phyloP scores from a whole-genome alignment of 176 grass and related monocot species.

The Metroxylon sagu region DNA sequence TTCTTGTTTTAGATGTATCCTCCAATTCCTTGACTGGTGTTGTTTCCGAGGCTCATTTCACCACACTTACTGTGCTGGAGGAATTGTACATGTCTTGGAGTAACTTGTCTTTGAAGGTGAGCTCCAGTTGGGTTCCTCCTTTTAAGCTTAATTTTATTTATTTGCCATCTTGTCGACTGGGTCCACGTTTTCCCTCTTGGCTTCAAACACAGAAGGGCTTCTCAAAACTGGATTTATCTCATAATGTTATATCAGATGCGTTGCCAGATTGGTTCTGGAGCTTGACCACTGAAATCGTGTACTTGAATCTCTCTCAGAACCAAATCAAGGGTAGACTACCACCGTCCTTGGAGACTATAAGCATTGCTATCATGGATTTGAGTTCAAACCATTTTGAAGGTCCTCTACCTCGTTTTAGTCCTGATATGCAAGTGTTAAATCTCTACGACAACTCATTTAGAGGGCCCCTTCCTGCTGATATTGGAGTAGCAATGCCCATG shows the following conservation, averaged over 20 bases:
- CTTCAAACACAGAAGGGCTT: not conserved
- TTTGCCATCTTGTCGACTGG: conserved; percentile 14
- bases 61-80: not conserved
- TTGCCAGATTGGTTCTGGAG: conserved; percentile 17
- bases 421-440: conserved; percentile 12
- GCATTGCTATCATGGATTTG: conserved; percentile 1
- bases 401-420: not conserved
- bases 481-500: not conserved
- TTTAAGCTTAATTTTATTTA: not conserved
- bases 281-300: not conserved
- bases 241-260: not conserved
- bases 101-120: not conserved
- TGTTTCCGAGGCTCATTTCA: conserved; percentile 15
- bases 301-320: conserved; percentile 17
- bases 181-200: conserved; percentile 23
- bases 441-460: conserved; percentile 12
- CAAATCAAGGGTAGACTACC: conserved; percentile 16
- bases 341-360: not conserved
- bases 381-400: not conserved
- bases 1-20: not conserved
- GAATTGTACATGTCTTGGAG: not conserved
- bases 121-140: conserved; percentile 10
- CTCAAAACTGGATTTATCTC: conserved; percentile 6
- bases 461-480: conserved; percentile 3
- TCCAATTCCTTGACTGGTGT: not conserved